phyloP scores from a whole-genome alignment of 805 yeast genomes.

The Cyberlindnera euphorbiae region DNA sequence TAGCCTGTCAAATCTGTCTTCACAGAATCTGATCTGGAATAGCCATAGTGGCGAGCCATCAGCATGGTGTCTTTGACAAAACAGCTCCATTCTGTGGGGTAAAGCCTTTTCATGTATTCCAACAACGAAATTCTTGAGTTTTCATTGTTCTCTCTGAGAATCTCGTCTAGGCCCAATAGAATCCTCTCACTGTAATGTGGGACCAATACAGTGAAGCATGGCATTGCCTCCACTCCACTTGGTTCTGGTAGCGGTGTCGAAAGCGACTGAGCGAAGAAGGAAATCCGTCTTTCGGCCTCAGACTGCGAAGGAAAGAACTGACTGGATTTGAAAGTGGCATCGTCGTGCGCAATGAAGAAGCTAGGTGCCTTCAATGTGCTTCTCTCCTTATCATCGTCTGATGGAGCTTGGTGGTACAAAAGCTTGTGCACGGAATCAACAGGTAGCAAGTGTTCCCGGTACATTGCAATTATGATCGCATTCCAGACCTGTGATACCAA shows the following conservation, averaged over 20 bases:
- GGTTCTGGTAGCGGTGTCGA: slow-evolving; percentile 83
- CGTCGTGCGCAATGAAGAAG: slow-evolving; percentile 81
- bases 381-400: slow-evolving; percentile 31
- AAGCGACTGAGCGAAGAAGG: slow-evolving; percentile 86
- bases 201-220: slow-evolving; percentile 75
- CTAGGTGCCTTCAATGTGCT: slow-evolving; percentile 59
- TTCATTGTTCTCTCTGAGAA: slow-evolving; percentile 62
- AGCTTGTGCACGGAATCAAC: slow-evolving; percentile 67
- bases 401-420: slow-evolving; percentile 39
- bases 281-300: slow-evolving; percentile 77
- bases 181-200: slow-evolving; percentile 90
- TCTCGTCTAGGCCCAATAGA: slow-evolving; percentile 66
- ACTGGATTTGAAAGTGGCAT: slow-evolving; percentile 55
- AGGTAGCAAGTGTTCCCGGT: slow-evolving; percentile 71
- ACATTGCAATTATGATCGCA: slow-evolving; percentile 77
- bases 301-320: slow-evolving; percentile 59
- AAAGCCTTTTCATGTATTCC: slow-evolving; percentile 71
- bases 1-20: slow-evolving; percentile 23
- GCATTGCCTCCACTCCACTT: slow-evolving; percentile 63
- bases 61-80: slow-evolving; percentile 75
- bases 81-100: slow-evolving; percentile 74
- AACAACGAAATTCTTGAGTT: slow-evolving; percentile 71
- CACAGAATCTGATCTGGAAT: slow-evolving; percentile 3
- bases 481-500: slow-evolving; percentile 77
- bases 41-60: slow-evolving; percentile 50